Conservation (phyloP, 371 early-diverging fungal species). For the Mortierella sp. region DNA sequence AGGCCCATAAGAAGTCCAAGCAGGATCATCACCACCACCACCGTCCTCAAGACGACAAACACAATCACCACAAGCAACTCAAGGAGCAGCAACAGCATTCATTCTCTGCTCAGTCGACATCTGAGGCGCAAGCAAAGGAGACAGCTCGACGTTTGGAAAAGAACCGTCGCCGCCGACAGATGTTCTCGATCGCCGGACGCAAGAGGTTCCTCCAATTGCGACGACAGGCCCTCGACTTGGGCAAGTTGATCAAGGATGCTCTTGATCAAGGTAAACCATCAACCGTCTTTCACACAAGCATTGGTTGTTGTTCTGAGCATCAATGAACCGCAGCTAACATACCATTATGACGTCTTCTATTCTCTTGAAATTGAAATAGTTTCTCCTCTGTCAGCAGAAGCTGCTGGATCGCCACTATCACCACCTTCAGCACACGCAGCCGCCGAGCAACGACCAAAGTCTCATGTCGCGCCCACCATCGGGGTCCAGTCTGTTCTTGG, state of each 20-base stretch:
- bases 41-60: neutral
- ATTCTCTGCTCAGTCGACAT: neutral
- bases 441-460: too few relatives aligned
- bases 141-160: neutral
- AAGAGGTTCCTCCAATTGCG: neutral
- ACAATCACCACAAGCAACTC: neutral
- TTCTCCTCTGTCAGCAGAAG: neutral
- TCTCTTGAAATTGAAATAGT: neutral
- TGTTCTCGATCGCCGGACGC: neutral
- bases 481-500: neutral
- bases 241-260: neutral
- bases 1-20: neutral
- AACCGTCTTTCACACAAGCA: neutral
- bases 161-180: constrained; percentile 4
- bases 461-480: too few relatives aligned
- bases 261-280: neutral
- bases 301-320: too few relatives aligned
- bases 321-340: too few relatives aligned
- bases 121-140: neutral
- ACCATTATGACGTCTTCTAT: neutral
- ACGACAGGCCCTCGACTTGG: neutral
- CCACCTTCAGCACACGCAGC: neutral
- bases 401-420: neutral
- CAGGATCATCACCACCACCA: neutral
- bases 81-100: neutral